phyloP scores from a whole-genome alignment of 352 stramenopile species.

The Phytopythium cucurbitacearum region DNA sequence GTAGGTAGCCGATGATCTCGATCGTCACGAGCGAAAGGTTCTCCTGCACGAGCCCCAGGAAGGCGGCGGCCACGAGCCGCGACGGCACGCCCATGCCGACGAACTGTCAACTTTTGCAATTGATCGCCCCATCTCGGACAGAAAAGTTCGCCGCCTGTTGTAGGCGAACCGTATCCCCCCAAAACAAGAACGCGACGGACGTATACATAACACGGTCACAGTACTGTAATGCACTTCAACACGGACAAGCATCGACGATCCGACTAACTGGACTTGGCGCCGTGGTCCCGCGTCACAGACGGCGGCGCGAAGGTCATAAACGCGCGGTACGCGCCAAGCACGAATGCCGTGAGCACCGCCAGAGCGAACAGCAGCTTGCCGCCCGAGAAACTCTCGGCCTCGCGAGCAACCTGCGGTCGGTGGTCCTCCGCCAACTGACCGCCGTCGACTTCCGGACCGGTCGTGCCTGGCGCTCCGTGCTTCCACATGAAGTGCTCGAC shows the following conservation, averaged over 20 bases:
- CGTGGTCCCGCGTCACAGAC: slow-evolving; percentile 4
- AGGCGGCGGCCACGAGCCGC: slow-evolving; percentile 55
- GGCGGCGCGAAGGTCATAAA: slow-evolving; percentile 15
- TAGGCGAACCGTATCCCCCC: background rate
- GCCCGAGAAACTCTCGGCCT: slow-evolving; percentile 22
- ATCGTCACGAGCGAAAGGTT: slow-evolving; percentile 70
- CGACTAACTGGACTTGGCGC: slow-evolving; percentile 28
- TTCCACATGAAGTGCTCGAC: slow-evolving; percentile 55
- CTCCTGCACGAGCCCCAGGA: slow-evolving; percentile 72
- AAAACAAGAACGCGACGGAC: background rate
- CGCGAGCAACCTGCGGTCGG: slow-evolving; percentile 6
- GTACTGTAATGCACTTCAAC: background rate
- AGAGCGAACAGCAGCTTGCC: slow-evolving; percentile 34
- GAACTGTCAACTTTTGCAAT: background rate
- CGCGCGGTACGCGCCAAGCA: slow-evolving; percentile 38
- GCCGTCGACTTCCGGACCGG: background rate
- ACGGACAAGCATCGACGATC: too few species aligned
- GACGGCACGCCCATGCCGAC: slow-evolving; percentile 24
- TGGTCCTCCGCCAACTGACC: background rate
- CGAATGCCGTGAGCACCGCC: slow-evolving; percentile 36
- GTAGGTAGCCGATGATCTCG: slow-evolving; percentile 53
- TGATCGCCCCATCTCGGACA: background rate
- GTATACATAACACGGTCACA: background rate
- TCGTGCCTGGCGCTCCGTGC: slow-evolving; percentile 16
- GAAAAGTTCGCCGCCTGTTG: too few species aligned